phyloP scores from a whole-genome alignment of 768 basidiomycete genomes.

The Termitomyces sp. region DNA sequence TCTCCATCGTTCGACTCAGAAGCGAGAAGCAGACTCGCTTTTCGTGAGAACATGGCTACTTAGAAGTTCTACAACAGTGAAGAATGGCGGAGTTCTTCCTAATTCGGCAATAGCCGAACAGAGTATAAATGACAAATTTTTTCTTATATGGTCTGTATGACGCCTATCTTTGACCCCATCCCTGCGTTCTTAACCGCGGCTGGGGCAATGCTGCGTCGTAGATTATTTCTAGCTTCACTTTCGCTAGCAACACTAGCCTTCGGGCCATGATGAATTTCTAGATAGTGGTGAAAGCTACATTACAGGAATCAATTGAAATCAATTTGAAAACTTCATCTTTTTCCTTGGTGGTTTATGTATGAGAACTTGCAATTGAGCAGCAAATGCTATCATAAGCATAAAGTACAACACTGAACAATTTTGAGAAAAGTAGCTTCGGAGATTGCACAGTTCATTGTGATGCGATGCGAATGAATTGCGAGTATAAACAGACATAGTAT shows the following conservation, averaged over 20 bases:
- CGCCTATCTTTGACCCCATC: constrained; percentile 22
- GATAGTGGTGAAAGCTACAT: constrained; percentile 74
- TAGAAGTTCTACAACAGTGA: background rate
- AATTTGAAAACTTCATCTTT: too few relatives aligned
- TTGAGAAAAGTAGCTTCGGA: too few relatives aligned
- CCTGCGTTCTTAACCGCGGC: constrained; percentile 27
- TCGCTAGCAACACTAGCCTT: constrained; percentile 74
- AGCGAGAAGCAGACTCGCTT: background rate
- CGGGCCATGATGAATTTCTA: constrained; percentile 69
- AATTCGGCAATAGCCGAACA: constrained; percentile 14
- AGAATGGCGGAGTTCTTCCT: background rate
- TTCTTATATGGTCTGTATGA: background rate
- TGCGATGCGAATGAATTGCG: constrained; percentile 17
- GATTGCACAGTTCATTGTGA: background rate
- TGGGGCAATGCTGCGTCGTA: constrained; percentile 41
- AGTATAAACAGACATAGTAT: constrained; percentile 19
- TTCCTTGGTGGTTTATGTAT: too few relatives aligned
- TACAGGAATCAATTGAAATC: background rate
- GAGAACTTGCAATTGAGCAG: background rate
- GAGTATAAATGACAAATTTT: constrained; percentile 5
- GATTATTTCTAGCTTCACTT: constrained; percentile 56
- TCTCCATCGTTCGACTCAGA: background rate
- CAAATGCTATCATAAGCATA: too few relatives aligned
- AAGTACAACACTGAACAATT: too few relatives aligned
- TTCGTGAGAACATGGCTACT: background rate